A percentile compares a stretch with the other conserved stretches of the same genome.
These are phyloP conservation scores for Diaporthe capsici DNA, from an alignment of 2,329 filamentous ascomycete species.

Conservation along the genomic window DNA sequence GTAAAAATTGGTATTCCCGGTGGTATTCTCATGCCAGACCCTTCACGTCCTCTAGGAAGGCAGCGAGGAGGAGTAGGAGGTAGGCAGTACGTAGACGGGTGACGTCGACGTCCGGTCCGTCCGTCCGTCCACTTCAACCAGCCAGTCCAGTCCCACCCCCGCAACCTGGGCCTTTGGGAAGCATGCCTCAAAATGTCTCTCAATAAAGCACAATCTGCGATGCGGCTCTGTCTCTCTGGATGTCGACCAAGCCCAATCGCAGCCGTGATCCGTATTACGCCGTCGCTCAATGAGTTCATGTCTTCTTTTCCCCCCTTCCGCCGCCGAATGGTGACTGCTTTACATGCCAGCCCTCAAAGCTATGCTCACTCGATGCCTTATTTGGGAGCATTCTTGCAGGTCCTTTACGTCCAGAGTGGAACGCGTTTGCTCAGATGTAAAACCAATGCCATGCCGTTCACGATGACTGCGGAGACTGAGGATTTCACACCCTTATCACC, in stretches of 20 bases:
- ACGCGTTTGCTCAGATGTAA: not conserved
- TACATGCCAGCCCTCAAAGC: not conserved
- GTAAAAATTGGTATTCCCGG: not conserved
- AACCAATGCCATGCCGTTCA: not conserved
- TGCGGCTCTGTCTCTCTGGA: slow-evolving; percentile 22
- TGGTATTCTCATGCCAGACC: not conserved
- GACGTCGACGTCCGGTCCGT: not conserved
- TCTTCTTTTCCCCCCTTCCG: not conserved
- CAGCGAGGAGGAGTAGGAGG: not conserved
- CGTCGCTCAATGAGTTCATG: slow-evolving; percentile 35
- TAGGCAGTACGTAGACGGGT: not conserved
- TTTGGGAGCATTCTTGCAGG: not conserved
- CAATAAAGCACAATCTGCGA: slow-evolving; percentile 10
- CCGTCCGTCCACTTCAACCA: not conserved
- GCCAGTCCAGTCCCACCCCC: not conserved
- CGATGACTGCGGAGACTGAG: not conserved
- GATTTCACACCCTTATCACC: not conserved
- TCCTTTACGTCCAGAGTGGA: not conserved
- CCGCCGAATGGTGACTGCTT: not conserved
- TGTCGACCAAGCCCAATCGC: slow-evolving; percentile 23
- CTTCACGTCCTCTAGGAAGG: not conserved
- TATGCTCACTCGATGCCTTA: not conserved
- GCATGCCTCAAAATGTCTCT: not conserved
- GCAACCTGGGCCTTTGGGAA: not conserved
- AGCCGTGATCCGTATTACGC: slow-evolving; percentile 35